Base-by-base conservation (phyloP, 2,329 filamentous ascomycete genomes). In the Seiridium cupressi region DNA sequence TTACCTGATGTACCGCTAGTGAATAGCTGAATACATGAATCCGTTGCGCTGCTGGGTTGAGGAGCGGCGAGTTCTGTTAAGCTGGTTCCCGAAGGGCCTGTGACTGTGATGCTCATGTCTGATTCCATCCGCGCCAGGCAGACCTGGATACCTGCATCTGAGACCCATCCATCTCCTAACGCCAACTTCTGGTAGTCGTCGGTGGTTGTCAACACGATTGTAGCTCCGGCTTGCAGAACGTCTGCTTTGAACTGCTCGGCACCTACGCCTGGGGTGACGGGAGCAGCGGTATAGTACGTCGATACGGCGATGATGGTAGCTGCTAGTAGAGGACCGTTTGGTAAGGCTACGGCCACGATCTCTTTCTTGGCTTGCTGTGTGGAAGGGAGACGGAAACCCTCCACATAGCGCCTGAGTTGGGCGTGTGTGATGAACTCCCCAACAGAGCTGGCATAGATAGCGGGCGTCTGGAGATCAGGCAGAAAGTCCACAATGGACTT, bases 1-100 rank as follows among this genome's bases (percentile, higher is more conserved):
- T 76, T 84, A 2, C 83, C 84, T 18, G 79, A 83, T 0, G 83
- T 86, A 18, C 84, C 84, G 60, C 81, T 84, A 0, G 83, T 86
- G 66, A 85, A 85, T 1, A 86, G 74, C 51, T 85, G 74, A 56
- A 86, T 74, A 3, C 75, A 77, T 31, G 79, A 76, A 61, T 85
- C 81, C 44, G 82, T 74, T 2, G 75, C 72, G 3, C 65, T 63
- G 64, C 83, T 85, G 3, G 76, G 69, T 8, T 61, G 60, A 11
- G 65, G 61, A 11, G 44, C 32, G n/a, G 56, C 58, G 5, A 57
- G 10, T 6, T 42, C 5, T 5, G 44, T 13, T 11, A 51, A 8
- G n/a, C 44, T 42, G 6, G 35, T 38, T 34, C 53, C 38, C 34
- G 57, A 48, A 38, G 55, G 5, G 10, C 42, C 56, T 2, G 55